Base-by-base conservation (phyloP, 2,329 filamentous ascomycete genomes). In the Penicillium olsonii region DNA sequence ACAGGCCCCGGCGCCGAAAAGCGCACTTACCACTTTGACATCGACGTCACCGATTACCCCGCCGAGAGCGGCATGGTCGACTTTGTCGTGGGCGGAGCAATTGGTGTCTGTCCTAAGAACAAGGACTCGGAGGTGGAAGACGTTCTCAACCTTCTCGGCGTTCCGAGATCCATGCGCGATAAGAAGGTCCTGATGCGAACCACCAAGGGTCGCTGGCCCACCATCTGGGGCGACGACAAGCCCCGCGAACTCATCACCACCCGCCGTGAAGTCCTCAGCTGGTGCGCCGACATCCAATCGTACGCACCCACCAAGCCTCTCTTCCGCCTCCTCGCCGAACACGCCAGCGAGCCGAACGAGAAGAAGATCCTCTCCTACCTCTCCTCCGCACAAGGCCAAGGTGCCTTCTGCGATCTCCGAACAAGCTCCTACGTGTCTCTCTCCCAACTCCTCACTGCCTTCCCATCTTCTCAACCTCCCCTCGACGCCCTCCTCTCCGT, bases 41-140 rank as follows among this genome's bases (percentile, higher is more conserved):
- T 99, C 37, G 94, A 99, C 64, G 87, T 99, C 42, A 96, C 92
- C 41, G 87, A 96, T 68, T 99, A 99, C 63, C 91, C 94, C 0
- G 82, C 84, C 17, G 90, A 95, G 73, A 80, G 81, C 48, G 87
- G 88, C 45, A 80, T 82, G 42, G 84, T 92, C 5, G 94, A 97
- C 67, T 99, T 97, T 79, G 92, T 92, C 67, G 94, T 99, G 15
- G 94, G 94, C 50, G 94, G 94, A 46, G 94, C 94, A 45, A 92
- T 99, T 69, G 94, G 94, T 33, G 84, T 99, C 50, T 90, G 89
- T 67, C 92, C 92, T 0, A 91, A 91, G 47, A 99, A 97, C 65
- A 85, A 90, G 45, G 75, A 83, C 8, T 75, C 78, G 2, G 77
- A 87, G 5, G 92, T 99, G 1, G 88, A 96, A 14, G 87, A 94